Evolutionary conservation across 2,329 filamentous ascomycete genomes (phyloP), one percentile per base, ranked within the genome.

Genomic region (Scedosporium minutisporum): DNA sequence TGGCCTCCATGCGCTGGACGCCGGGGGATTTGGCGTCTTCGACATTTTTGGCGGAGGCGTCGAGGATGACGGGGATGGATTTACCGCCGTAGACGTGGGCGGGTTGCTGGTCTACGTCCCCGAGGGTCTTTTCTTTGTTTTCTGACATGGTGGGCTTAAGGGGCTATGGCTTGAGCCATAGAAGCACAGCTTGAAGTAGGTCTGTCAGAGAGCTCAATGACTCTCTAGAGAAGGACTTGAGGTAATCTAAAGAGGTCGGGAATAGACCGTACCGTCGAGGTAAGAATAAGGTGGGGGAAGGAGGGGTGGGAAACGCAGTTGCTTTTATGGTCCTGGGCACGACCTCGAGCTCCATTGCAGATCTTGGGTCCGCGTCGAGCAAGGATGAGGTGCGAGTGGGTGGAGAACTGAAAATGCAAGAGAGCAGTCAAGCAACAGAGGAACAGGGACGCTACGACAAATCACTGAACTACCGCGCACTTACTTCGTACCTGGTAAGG

Each of bases 1-100:
- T 75, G 33, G 80, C 81, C 71, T 87, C 82, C 65, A 87, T 80
- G 10, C 85, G 81, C n/a, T 71, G 73, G 6, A 88, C 84, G 70
- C 85, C 85, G 4, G 82, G 73, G 5, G 77, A 79, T 63, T 74
- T 76, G 3, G 70, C 66, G 29, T 64, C 60, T 33, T 61, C 33
- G 27, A 23, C 18, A 27, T 23, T 14, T n/a, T 55, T 55, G 51
- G 25, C 55, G 9, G 27, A 21, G 55, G 21, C 23, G 27, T 25
- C 55, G 25, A 58, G 55, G 27, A 38, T 6, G 33, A n/a, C 23
- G 27, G 23, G 14, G 55, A n/a, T 38, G 16, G 55, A 33, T 7
- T 58, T 58, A 2, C n/a, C 55, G 16, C 29, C 23, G 27, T 58
- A 38, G 55, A 41, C 21, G 55, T 33, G 55, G 55, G 23, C 55